Base-by-base conservation (phyloP, 495 filamentous ascomycete genomes). In the Pyronema omphalodes region DNA sequence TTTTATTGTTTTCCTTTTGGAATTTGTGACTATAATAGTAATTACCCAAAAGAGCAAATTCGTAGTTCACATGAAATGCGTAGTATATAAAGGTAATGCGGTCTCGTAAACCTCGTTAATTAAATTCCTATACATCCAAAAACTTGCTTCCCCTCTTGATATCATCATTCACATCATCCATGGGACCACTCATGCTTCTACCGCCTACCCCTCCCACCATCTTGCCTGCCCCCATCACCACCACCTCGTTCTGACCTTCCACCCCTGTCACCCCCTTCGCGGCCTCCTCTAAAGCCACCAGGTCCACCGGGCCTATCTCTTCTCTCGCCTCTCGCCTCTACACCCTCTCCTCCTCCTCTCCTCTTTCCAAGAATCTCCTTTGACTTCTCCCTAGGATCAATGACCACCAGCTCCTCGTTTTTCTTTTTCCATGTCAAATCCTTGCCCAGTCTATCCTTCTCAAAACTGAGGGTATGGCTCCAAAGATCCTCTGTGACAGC, bases 351-450 rank as follows among this genome's bases (percentile, higher is more conserved):
- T 69, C 7, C 74, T 75, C 72, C 71, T 56, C 65, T 74, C 67
- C 71, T 76, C 66, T 78, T 77, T 55, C 79, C 80, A 58, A 75
- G 71, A 43, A 91, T 70, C 40, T 84, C 82, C 67, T 76, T 79
- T 51, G 83, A 81, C 60, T 83, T 88, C 69, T 89, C 88, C 51
- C 84, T 71, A 1, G 93, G 93, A 70, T 98, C 93, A 69, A 96
- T 94, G 1, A 96, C 87, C 55, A 93, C 82, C 46, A 98, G 68
- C 61, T 94, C 87, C 55, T 84, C 82, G 45, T 87, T 86, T 63
- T 85, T 82, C 69, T 81, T 80, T 67, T 88, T 86, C 75, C 88
- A 95, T 37, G 77, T 84, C 52, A 94, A 67, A 67, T 94, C 87
- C 64, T 96, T 96, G 36, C 93, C 91, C 3, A 93, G 67, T 54